Base-by-base conservation (phyloP, 1,139 yeast species). In the Pichia terricola region DNA sequence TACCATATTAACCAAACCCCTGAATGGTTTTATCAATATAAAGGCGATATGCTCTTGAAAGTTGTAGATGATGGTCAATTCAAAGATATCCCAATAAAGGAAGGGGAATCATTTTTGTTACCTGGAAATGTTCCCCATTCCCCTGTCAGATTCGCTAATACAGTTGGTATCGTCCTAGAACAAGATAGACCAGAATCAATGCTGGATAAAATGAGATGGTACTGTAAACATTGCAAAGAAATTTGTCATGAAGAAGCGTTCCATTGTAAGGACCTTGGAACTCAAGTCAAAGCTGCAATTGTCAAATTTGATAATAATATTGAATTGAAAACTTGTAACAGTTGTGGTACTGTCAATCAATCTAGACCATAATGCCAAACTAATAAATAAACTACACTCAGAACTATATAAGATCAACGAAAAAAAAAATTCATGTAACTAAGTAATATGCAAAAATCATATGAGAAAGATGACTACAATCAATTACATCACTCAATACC, bases 1-100 rank as follows among this genome's bases (percentile, higher is more conserved):
- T 89, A 86, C 62, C 97, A 89, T 59, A 76, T 89, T 44, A 89
- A 89, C 58, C 94, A 86, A 56, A 89, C 96, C 0, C 96, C 96
- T 0, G 96, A 88, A 58, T 89, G 88, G 75, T 89, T 89, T 62
- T 81, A 83, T 62, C 94, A 83, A 69, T 74, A 82, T 60, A 85
- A 86, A 62, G 96, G 96, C 2, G 68, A 72, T 33, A 88, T 89
- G 95, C 75, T 85, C 31, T 70, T 89, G 50, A 79, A 77, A 54
- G 95, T 89, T 2, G 95, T 88, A 2, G 96, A 88, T 54, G 81
- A 77, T 9, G 94, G 88, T 0, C 72, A 72, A 47, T 88, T 89
- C 64, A 75, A 68, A 54, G 95, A 86, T 54, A 72, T 89, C 33
- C 68, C 74, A 4, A 88, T 89, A 45, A 69, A 73, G 38, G 96